Evolutionary conservation across 139 green algal species (phyloP).

Genomic region (Dunaliella primolecta): DNA sequence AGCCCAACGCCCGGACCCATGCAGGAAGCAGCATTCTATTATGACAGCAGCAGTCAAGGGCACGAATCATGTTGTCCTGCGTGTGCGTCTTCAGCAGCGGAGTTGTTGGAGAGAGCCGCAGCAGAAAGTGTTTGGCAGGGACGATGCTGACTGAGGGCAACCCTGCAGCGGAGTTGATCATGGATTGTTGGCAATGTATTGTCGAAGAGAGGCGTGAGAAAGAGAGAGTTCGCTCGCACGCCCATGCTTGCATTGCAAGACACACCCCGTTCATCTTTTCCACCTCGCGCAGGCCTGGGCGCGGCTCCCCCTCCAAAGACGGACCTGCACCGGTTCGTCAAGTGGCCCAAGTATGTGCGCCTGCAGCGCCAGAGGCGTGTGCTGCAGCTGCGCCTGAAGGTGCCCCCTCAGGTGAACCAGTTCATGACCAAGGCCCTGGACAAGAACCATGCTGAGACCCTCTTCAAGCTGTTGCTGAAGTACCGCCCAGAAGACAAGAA

Average conservation of each 20-base stretch:
- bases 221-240: too few species aligned
- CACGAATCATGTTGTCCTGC: too few species aligned
- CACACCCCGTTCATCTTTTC: too few species aligned
- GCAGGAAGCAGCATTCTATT: conserved; percentile 10
- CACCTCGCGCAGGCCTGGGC: conserved; percentile 81
- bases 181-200: too few species aligned
- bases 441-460: conserved; percentile 84
- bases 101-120: too few species aligned
- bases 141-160: too few species aligned
- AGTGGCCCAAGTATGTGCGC: conserved; percentile 99
- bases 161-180: too few species aligned
- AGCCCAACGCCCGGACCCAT: neutral
- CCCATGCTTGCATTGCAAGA: too few species aligned
- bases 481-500: conserved; percentile 97
- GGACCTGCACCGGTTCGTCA: conserved; percentile 96
- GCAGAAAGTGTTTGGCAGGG: too few species aligned
- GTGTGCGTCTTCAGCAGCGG: too few species aligned
- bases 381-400: conserved; percentile 90
- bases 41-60: neutral
- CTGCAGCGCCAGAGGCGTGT: conserved; percentile 95
- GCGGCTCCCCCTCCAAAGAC: conserved; percentile 78
- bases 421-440: conserved; percentile 51
- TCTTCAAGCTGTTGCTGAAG: conserved; percentile 99
- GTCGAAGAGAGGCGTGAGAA: too few species aligned
- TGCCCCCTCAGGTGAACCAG: conserved; percentile 67